Evolutionary conservation across 2,329 filamentous ascomycete species (phyloP).

Genomic region (Penicillium sp.): DNA sequence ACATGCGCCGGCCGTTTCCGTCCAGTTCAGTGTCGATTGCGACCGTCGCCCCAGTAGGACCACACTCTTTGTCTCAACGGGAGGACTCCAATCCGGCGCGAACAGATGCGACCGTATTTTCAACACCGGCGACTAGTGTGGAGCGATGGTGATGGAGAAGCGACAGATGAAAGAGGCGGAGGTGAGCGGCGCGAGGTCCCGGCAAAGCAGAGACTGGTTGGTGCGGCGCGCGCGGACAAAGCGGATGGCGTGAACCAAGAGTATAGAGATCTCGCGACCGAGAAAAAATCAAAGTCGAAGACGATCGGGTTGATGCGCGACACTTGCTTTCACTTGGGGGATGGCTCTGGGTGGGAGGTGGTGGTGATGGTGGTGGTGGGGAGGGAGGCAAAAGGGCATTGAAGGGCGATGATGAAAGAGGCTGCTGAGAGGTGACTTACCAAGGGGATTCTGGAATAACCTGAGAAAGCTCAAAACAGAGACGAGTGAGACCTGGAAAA

Average conservation of each 20-base stretch:
- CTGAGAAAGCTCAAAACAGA: conserved; percentile 24
- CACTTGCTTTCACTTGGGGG: neutral
- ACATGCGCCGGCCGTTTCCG: conserved; percentile 28
- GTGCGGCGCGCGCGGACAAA: neutral
- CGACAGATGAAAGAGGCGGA: conserved; percentile 4
- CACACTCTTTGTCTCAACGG: neutral
- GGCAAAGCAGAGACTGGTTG: neutral
- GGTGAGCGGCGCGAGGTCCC: neutral
- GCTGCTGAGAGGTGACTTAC: conserved; percentile 22
- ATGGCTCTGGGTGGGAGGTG: neutral
- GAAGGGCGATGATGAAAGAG: conserved; percentile 21
- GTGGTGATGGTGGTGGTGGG: neutral
- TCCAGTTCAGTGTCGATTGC: conserved; percentile 18
- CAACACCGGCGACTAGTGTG: neutral
- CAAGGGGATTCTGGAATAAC: conserved; percentile 25
- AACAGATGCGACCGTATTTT: neutral
- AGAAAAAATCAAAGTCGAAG: neutral
- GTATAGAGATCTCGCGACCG: neutral
- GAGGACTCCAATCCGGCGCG: neutral
- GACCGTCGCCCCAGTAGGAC: conserved; percentile 14
- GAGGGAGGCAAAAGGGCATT: conserved; percentile 7
- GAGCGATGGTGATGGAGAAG: neutral
- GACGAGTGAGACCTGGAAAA: conserved; percentile 23
- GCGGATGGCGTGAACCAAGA: neutral
- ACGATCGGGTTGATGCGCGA: neutral